Conservation (phyloP, 2,329 filamentous ascomycete species). For the Keithomyces neogunnii region DNA sequence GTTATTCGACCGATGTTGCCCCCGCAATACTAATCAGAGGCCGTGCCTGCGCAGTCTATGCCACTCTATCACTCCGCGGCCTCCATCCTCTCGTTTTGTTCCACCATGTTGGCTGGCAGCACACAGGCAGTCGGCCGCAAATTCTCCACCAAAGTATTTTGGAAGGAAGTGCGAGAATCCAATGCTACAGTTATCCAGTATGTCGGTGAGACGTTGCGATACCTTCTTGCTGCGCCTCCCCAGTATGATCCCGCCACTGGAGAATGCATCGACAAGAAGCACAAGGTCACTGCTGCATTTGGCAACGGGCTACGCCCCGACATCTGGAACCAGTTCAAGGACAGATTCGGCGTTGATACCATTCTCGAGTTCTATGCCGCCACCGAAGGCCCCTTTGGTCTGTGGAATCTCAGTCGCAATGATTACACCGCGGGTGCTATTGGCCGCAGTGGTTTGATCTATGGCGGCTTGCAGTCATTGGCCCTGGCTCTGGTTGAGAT, state of each 20-base stretch:
- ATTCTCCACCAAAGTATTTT: slow-evolving; percentile 72
- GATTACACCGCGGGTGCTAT: slow-evolving; percentile 69
- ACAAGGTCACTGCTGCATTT: slow-evolving; percentile 66
- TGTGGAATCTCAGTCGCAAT: slow-evolving; percentile 68
- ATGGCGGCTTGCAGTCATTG: slow-evolving; percentile 42
- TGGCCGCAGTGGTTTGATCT: slow-evolving; percentile 60
- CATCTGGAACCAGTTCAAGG: slow-evolving; percentile 76
- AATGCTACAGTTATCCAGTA: slow-evolving; percentile 75
- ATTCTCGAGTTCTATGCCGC: slow-evolving; percentile 77
- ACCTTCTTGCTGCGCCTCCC: slow-evolving; percentile 61
- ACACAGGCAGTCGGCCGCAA: slow-evolving; percentile 67
- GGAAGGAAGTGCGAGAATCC: slow-evolving; percentile 63
- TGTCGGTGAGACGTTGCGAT: slow-evolving; percentile 80
- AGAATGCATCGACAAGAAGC: slow-evolving; percentile 60
- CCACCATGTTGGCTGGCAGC: slow-evolving; percentile 49
- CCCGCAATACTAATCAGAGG: neutral
- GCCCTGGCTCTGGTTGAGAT: slow-evolving; percentile 55
- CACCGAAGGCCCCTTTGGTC: slow-evolving; percentile 61
- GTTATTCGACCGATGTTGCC: neutral
- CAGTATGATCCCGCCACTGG: slow-evolving; percentile 55
- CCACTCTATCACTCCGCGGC: slow-evolving; percentile 83
- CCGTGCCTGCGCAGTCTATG: slow-evolving; percentile 53
- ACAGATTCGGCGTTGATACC: slow-evolving; percentile 65
- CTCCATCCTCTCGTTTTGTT: slow-evolving; percentile 57
- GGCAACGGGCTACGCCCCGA: slow-evolving; percentile 83